Evolutionary conservation across 2,329 filamentous ascomycete genomes (phyloP), one percentile per base, ranked within the genome.

Genomic region (Fusarium anthophilum): DNA sequence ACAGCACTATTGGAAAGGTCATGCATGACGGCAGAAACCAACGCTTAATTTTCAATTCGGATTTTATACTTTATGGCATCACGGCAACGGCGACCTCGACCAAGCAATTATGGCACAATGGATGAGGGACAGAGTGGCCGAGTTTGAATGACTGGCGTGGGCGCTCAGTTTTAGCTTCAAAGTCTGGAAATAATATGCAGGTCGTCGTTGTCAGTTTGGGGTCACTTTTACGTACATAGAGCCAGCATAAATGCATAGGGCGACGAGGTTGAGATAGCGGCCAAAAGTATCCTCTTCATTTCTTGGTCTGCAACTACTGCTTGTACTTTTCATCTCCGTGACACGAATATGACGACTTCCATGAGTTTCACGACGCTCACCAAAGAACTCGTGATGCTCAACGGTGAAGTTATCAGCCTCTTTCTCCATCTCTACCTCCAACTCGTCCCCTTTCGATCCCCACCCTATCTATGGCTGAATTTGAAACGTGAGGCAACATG

Each of bases 151-250:
- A 41, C 44, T 56, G 71, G 26, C 26, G 66, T 45, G 45, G 65
- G 54, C 63, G 57, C 41, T 47, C 39, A 65, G 47, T 63, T 48
- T 51, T 55, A 43, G 54, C 44, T 72, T 55, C 39, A 59, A 59
- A 48, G 62, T 73, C 68, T 77, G 72, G 76, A 76, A 71, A 75
- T 77, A 77, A 75, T 77, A 55, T 37, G 63, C 51, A 51, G 58
- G 59, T 69, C 60, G 75, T 66, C 61, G 73, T 69, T 69, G 72
- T 72, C 69, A 55, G 61, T 68, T 76, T 73, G 59, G 51, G 55
- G 43, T 43, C 51, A 63, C 37, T 67, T 71, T 41, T 64, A 60
- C 69, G 77, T 78, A 78, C 38, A 78, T 78, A 78, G 61, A 78
- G 54, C 45, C 69, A 59, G 53, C 68, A 72, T 65, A 66, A 75